Evolutionary conservation across 345 rosid species (phyloP).

Genomic region (Eucalyptus shirleyi): DNA sequence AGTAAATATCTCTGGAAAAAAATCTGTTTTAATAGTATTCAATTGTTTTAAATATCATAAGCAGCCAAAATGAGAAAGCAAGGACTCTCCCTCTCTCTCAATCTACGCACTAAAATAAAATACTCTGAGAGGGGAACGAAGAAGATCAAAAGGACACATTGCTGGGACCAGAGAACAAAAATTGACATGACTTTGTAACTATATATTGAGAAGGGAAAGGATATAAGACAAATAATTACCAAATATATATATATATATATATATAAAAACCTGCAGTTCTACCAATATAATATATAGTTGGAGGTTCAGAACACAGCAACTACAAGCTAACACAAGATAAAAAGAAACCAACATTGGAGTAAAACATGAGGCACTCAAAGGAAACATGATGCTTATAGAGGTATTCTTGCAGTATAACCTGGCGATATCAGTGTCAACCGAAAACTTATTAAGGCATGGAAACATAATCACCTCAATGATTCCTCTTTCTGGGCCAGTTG

Average conservation of each 20-base stretch:
- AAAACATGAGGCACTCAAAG: neutral
- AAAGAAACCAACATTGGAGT: neutral
- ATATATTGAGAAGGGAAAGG: neutral
- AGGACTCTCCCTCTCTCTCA: neutral
- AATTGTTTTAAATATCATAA: neutral
- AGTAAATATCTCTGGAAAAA: neutral
- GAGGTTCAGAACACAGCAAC: neutral
- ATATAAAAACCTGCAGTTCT: neutral
- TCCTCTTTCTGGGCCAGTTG: constrained; percentile 94
- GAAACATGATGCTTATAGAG: neutral
- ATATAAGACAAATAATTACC: neutral
- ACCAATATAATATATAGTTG: neutral
- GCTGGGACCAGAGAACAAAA: neutral
- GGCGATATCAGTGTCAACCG: neutral
- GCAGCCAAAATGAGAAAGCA: neutral
- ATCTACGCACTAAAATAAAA: neutral
- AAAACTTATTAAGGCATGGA: neutral
- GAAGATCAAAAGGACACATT: neutral
- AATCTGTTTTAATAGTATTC: neutral
- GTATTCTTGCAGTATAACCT: neutral
- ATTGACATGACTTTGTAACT: neutral
- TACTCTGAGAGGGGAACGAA: neutral
- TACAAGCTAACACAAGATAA: neutral
- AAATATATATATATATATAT: neutral
- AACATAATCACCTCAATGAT: constrained; percentile 71